Base-by-base conservation (phyloP, 805 yeast species). In the Candida chilensis region DNA sequence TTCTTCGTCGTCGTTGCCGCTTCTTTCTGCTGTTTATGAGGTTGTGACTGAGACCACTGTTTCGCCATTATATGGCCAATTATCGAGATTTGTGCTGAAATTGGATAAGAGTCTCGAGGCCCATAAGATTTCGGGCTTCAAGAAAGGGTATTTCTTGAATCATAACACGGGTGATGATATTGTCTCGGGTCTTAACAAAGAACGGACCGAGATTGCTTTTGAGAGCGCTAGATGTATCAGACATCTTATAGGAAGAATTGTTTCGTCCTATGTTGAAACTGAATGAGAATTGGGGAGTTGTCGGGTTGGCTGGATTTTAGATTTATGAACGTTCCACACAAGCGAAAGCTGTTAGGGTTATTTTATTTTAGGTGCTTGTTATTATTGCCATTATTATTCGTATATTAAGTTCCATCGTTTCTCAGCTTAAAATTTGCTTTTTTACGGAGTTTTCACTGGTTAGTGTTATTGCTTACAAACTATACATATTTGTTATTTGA, bases 381-480 rank as follows among this genome's bases (percentile, higher is more conserved):
- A 34, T 36, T 20, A 29, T 39, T 14, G 29, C 39, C 3, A 34
- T 28, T 15, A 19, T 33, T 7, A 28, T 41, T 27, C 22, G 40
- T 16, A 33, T 34, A 24, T 31, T 32, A 17, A 30, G 27, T 12
- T 25, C 32, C 12, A 27, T 26, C 17, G 37, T 39, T 13, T 19
- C 37, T 11, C 32, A 37, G 33, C 22, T 34, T 13, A 37, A 33
- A 3, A 16, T 47, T 3, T 32, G 37, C 20, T 37, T 31, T 20
- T 33, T 44, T 16, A 35, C 40, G 5, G 36, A 36, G 8, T 28
- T 34, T 41, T 13, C 40, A 42, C 38, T 68, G 27, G 28, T 40
- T 17, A 47, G 47, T 22, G 42, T 62, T 18, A 44, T 43, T 12
- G 44, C 60, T 1, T 40, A 49, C n/a, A 68, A 63, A 37, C 27